Percentiles rank a stretch among this genome's conserved stretches.
Evolutionary conservation across 306 rosid genomes (phyloP).

Genomic region (Hippophae gyantsensis): DNA sequence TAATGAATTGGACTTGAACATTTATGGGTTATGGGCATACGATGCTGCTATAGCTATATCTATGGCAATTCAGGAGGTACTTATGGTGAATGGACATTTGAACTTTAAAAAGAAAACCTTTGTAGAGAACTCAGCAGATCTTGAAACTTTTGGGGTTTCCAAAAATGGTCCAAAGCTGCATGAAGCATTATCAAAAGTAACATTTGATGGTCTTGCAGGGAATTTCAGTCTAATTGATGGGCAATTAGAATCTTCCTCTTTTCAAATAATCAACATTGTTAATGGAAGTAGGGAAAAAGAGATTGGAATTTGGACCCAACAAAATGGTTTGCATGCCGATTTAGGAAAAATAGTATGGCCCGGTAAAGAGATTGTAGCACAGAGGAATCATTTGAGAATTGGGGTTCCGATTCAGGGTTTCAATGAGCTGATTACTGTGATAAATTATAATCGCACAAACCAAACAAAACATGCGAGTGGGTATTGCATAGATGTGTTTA

Average conservation of each 20-base stretch:
- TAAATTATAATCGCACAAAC: neutral
- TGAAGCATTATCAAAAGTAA: constrained; percentile 9
- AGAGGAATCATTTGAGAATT: constrained; percentile 12
- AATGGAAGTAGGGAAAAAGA: constrained; percentile 3
- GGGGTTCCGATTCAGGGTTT: constrained; percentile 22
- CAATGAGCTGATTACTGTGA: constrained; percentile 13
- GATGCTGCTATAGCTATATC: constrained; percentile 48
- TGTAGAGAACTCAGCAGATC: neutral
- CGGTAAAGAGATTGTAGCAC: constrained; percentile 24
- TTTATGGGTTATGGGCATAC: constrained; percentile 35
- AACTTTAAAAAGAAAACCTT: neutral
- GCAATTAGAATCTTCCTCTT: constrained; percentile 19
- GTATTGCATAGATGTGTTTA: constrained; percentile 20
- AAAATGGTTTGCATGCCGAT: constrained; percentile 6
- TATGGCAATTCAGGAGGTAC: constrained; percentile 29
- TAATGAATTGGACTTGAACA: neutral
- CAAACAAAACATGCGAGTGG: neutral
- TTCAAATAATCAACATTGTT: constrained; percentile 28
- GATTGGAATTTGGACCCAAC: constrained; percentile 5
- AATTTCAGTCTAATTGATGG: constrained; percentile 25
- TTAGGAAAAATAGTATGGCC: constrained; percentile 28
- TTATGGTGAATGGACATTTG: neutral
- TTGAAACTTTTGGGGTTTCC: constrained; percentile 7
- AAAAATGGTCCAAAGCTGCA: constrained; percentile 11
- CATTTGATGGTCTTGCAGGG: constrained; percentile 31